Base-by-base conservation (phyloP, 1,139 yeast genomes). In the Torulaspora pretoriensis region DNA sequence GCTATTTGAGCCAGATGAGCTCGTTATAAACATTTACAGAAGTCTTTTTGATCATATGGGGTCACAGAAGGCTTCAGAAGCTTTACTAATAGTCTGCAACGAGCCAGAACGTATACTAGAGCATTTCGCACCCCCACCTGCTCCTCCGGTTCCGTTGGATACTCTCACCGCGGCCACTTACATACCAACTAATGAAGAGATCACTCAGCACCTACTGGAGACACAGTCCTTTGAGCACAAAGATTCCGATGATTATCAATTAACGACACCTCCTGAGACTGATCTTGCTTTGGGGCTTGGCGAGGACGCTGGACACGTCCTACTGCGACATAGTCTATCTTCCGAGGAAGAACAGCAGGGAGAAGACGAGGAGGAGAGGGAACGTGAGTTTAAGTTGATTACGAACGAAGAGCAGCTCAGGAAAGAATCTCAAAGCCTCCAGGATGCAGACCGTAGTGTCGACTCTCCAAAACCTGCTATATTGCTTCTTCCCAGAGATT, bases 1-100 rank as follows among this genome's bases (percentile, higher is more conserved):
- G 3, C 40, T 54, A 8, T 59, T 62, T 37, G 54, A 53, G 23
- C 64, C 67, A 2, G 65, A 62, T 38, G 61, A 57, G 46, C 45
- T 54, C 25, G 51, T 59, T 2, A 47, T 50, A 17, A 54, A 54
- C 36, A 52, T 62, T 23, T 57, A 57, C 42, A 45, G 37, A 17
- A 54, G 47, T 25, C 33, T 60, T 19, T 62, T 52, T 43, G 64
- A 61, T 1, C 47, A 56, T 7, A 34, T 55, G 19, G 56, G 58
- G 10, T 35, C 52, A 24, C 65, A 60, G 44, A 42, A 43, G 14
- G 51, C 60, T 6, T 43, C 56, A 5, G 59, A 60, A 27, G 56
- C 66, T 2, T 36, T 62, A 27, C 35, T 56, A 4, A 49, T 62
- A 7, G 59, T 60, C 41, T 54, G 55, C 17, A 48, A 39, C 31